These are phyloP conservation scores for Psilocybe tampanensis DNA, from an alignment of 768 basidiomycete genomes.

Conservation along the genomic window DNA sequence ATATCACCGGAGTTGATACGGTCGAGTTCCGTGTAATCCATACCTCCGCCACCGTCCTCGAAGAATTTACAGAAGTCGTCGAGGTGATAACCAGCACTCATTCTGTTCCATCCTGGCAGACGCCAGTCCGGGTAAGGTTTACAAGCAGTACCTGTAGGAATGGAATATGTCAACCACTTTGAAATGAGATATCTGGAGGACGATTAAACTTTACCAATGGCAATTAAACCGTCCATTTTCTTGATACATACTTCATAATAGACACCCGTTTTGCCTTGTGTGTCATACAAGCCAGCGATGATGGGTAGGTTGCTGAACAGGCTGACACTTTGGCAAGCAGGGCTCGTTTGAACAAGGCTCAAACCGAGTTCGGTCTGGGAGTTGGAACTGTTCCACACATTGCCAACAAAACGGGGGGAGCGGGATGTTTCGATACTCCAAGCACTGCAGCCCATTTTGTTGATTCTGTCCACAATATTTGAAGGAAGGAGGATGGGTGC, in stretches of 20 bases:
- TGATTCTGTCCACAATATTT: conserved; percentile 53
- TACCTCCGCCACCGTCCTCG: conserved; percentile 66
- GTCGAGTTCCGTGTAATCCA: conserved; percentile 46
- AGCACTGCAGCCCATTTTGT: conserved; percentile 43
- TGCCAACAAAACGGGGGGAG: conserved; percentile 46
- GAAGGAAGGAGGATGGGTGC: conserved; percentile 53
- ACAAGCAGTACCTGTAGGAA: conserved; percentile 56
- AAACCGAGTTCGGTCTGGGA: conserved; percentile 33
- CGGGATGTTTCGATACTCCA: conserved; percentile 54
- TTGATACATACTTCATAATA: conserved; percentile 66
- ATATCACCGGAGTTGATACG: conserved; percentile 48
- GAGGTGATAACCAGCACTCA: conserved; percentile 65
- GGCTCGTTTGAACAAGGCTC: conserved; percentile 42
- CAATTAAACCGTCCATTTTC: conserved; percentile 60
- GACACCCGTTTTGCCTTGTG: conserved; percentile 53
- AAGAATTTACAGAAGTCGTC: conserved; percentile 78
- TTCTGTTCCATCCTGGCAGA: conserved; percentile 72
- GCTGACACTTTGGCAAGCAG: conserved; percentile 49
- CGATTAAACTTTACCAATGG: conserved; percentile 47
- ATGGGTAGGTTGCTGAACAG: conserved; percentile 64
- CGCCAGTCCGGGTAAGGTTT: conserved; percentile 67
- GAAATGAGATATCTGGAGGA: background rate
- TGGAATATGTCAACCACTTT: background rate
- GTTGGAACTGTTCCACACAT: conserved; percentile 36
- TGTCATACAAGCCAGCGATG: conserved; percentile 60